Evolutionary conservation across 257 asterid species (phyloP), one percentile per base, ranked within the genome.

Genomic region (Gentiana dahurica): DNA sequence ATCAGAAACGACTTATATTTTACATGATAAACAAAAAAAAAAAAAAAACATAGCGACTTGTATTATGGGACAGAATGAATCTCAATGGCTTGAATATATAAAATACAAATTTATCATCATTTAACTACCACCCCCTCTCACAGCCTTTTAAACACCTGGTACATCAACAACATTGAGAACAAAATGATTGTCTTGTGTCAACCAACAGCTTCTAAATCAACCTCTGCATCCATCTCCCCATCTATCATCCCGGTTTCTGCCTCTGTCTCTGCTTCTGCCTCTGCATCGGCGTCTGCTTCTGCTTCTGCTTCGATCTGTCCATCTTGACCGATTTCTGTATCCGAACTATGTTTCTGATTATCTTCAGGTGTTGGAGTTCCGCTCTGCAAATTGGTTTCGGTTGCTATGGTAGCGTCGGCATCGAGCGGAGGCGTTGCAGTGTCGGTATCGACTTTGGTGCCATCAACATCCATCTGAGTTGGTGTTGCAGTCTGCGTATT

Each of bases 341-440:
- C 96, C 0, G 90, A 75, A 65, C 74, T 76, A 61, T 84, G 92
- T 70, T 77, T 84, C 62, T 77, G 84, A 58, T 70, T 69, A 56
- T 76, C 95, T 8, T 86, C 95, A 15, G 83, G 86, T 32, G 83
- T 81, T n/a, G 86, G 88, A 45, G 82, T 77, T 54, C 80, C 95
- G 48, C 73, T 67, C 57, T 62, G 92, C 55, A 83, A 87, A 60
- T 64, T 62, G 61, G 60, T 73, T 34, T 73, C 94, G 6, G 88
- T 68, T 13, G 78, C 67, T 9, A 77, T 60, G 9, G 66, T 63
- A 51, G 68, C 86, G 64, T 81, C 92, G 24, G 70, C 51, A 12
- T 84, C 96, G 11, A 78, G 38, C 3, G 87, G 70, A 8, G 82
- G 71, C 63, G 72, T 65, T 34, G 77, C 65, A 45, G 67, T 70